A percentile compares a stretch with the other conserved stretches of the same genome.
These are phyloP conservation scores for Fraxinus pennsylvanica DNA, from an alignment of 257 asterid genomes.

Conservation along the genomic window DNA sequence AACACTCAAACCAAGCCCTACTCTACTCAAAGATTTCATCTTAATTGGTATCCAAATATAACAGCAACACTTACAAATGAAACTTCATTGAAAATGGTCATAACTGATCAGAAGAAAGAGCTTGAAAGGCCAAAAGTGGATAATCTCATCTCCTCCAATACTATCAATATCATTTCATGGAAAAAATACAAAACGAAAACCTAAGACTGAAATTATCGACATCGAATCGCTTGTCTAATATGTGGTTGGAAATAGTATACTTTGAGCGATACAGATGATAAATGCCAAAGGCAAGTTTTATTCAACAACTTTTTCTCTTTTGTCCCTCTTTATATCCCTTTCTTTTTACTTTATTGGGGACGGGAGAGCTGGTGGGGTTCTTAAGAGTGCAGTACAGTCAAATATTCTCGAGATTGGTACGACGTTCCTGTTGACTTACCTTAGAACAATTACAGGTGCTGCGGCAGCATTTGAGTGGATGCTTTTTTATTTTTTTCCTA, in stretches of 20 bases:
- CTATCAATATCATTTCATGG: neutral
- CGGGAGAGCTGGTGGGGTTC: neutral
- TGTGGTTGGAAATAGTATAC: neutral
- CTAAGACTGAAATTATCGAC: neutral
- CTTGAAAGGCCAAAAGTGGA: neutral
- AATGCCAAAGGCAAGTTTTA: neutral
- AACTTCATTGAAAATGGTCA: neutral
- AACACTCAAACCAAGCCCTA: slow-evolving; percentile 12
- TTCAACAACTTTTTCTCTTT: neutral
- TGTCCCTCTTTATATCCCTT: neutral
- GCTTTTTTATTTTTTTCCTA: no score
- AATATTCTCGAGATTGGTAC: neutral
- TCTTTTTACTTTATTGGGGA: neutral
- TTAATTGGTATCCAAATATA: neutral
- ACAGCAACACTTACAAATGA: neutral
- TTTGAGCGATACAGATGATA: neutral
- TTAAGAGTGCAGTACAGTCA: neutral
- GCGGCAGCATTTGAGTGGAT: no score
- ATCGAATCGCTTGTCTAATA: neutral
- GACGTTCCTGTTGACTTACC: neutral
- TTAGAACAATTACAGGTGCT: no score
- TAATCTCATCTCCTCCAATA: neutral
- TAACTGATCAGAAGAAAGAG: neutral
- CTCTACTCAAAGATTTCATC: slow-evolving; percentile 8
- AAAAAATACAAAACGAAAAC: neutral